Conservation (phyloP, 2,329 filamentous ascomycete genomes). For the Thermothelomyces thermophilus region DNA sequence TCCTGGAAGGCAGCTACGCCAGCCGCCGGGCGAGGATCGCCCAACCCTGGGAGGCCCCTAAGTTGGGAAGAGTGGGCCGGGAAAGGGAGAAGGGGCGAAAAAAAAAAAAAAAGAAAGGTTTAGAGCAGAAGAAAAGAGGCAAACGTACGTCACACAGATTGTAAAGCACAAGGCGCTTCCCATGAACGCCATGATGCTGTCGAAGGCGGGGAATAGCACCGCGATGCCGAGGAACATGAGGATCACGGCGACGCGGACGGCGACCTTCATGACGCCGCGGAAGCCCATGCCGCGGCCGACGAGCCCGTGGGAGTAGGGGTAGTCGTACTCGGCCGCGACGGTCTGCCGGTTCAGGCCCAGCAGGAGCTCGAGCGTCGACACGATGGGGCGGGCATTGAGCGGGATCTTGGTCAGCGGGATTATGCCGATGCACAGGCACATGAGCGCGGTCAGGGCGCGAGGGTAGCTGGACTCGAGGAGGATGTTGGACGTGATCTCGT, state of each 20-base stretch:
- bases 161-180: slow-evolving; percentile 87
- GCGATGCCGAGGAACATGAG: slow-evolving; percentile 71
- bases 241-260: slow-evolving; percentile 59
- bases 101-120: not conserved
- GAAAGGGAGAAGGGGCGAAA: not conserved
- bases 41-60: not conserved
- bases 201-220: slow-evolving; percentile 65
- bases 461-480: slow-evolving; percentile 71
- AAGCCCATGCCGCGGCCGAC: slow-evolving; percentile 51
- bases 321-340: slow-evolving; percentile 35
- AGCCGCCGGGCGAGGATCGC: not conserved
- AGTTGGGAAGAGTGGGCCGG: not conserved
- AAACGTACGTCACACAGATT: slow-evolving; percentile 71
- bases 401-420: slow-evolving; percentile 96
- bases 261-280: slow-evolving; percentile 51
- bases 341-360: slow-evolving; percentile 57
- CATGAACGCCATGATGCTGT: slow-evolving; percentile 85
- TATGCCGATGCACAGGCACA: slow-evolving; percentile 82
- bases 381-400: slow-evolving; percentile 79
- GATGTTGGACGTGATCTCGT: slow-evolving; percentile 89
- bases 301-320: slow-evolving; percentile 32
- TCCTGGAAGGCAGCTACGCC: too few species aligned
- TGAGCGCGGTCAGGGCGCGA: slow-evolving; percentile 62
- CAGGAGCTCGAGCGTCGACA: slow-evolving; percentile 76
- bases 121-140: not conserved